Evolutionary conservation across 148 eudicot species (phyloP), one percentile per base, ranked within the genome.

Genomic region (Vaccinium darrowii): DNA sequence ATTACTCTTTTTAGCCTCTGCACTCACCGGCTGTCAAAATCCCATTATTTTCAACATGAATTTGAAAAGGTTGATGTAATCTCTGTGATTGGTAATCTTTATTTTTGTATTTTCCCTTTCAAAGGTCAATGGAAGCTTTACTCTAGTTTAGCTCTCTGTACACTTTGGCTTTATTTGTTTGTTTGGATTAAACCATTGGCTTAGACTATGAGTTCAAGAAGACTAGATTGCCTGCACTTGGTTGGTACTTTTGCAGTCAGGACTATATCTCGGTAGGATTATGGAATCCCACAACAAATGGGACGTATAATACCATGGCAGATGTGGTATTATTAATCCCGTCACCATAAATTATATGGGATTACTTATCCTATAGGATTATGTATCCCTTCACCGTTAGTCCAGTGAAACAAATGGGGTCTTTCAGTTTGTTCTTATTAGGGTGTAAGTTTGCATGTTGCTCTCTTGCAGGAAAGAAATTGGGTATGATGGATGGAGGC

Each of bases 401-500:
- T 62, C 23, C 23, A 62, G 67, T 62, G 25, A 62, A 62, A 62
- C 15, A 25, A 23, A 67, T 67, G 6, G 73, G 63, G 7, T 30
- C 43, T 21, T 43, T 27, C 47, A 39, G 21, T 39, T 47, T 81
- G 16, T 67, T 5, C 33, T 51, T 21, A 67, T 18, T 52, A 16
- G 16, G 21, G 6, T 43, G 7, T 65, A 65, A 65, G 36, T 72
- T n/a, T 58, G 79, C 52, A n/a, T 82, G 36, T 21, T 69, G 47
- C 81, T 56, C 80, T 86, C 79, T 7, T 89, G 91, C 90, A 97
- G 99, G 91, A 77, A 93, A 85, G 99, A 97, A 84, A 94, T 97
- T 57, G 99, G 98, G 54, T 97, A 95, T 88, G 99, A 97, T 88
- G 99, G 99, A 27, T 97, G 99, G 98, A 94, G 99, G 87, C 98